Conservation (phyloP, 2,329 filamentous ascomycete genomes). For the Penicillium sp. region DNA sequence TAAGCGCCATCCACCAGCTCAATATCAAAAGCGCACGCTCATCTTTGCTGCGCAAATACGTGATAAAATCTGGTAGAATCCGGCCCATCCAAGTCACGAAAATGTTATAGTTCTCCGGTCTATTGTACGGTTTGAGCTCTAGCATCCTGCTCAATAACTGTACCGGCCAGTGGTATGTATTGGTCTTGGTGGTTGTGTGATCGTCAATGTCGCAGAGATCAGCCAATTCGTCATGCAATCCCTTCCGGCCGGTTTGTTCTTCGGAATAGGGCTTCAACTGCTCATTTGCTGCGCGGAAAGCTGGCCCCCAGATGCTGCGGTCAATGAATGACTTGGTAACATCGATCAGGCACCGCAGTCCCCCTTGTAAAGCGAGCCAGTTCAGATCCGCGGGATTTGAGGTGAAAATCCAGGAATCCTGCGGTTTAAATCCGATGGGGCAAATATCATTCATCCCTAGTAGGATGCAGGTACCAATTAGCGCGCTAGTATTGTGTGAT, state of each 20-base stretch:
- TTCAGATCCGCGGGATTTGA: conserved; percentile 27
- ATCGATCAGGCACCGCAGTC: conserved; percentile 29
- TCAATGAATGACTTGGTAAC: conserved; percentile 22
- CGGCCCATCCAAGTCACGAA: conserved; percentile 34
- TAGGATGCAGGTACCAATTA: conserved; percentile 37
- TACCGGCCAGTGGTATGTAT: conserved; percentile 27
- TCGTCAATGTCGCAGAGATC: conserved; percentile 31
- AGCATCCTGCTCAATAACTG: conserved; percentile 33
- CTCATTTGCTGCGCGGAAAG: conserved; percentile 11
- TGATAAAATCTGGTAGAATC: conserved; percentile 26
- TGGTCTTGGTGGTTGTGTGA: conserved; percentile 22
- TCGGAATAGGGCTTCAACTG: conserved; percentile 24
- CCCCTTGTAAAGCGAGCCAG: conserved; percentile 35
- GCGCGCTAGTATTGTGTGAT: conserved; percentile 33
- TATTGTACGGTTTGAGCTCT: conserved; percentile 19
- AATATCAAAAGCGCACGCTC: conserved; percentile 30
- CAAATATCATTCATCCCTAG: conserved; percentile 33
- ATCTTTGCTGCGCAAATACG: conserved; percentile 28
- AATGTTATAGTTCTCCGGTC: conserved; percentile 20
- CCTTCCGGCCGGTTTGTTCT: conserved; percentile 24
- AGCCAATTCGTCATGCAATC: conserved; percentile 28
- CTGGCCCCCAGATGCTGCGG: conserved; percentile 30
- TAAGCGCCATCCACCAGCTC: conserved; percentile 30
- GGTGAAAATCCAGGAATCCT: conserved; percentile 34
- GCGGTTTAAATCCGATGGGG: conserved; percentile 27